Base-by-base conservation (phyloP, 2,329 filamentous ascomycete genomes). In the Teratosphaeria pseudoeucalypti region DNA sequence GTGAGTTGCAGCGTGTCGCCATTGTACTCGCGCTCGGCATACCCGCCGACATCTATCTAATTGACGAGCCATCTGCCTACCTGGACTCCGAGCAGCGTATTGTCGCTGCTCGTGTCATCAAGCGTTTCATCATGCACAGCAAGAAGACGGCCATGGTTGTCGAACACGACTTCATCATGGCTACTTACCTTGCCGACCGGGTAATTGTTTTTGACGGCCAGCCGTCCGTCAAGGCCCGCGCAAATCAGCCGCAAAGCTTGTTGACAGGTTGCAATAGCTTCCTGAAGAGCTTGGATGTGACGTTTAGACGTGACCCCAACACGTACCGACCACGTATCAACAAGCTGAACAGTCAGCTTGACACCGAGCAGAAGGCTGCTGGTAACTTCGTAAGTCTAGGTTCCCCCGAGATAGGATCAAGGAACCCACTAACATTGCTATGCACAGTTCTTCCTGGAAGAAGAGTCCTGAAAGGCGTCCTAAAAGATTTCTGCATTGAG, bases 91-190 rank as follows among this genome's bases (percentile, higher is more conserved):
- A 99, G 79, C 94, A 99, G 79, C 92, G 94, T 88, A 96, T 99
- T 72, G 87, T 99, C 69, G 92, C 92, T 63, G 88, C 92, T 54
- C 88, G 92, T 73, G 95, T 99, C 73, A 99, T 99, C 80, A 99
- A 99, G 83, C 88, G 94, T 67, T 99, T 95, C 83, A 99, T 99
- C 77, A 99, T 99, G 94, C 92, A 99, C 81, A 87, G 91, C 70
- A 97, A 97, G 86, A 97, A 97, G 85, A 99, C 94, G 0, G 94
- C 94, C 56, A 99, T 99, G 75, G 86, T 99, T 67, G 92, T 99
- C 74, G 94, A 99, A 85, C 94, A 99, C 88, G 94, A 99, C 83
- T 97, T 99, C 81, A 96, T 97, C 80, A 96, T 97, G 92, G 85
- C 85, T 49, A 88, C 85, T 52, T 88, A 88, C 71, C 81, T 88